Evolutionary conservation across 1,284 basidiomycete genomes (phyloP).

Genomic region (Apiotrichum gamsii): DNA sequence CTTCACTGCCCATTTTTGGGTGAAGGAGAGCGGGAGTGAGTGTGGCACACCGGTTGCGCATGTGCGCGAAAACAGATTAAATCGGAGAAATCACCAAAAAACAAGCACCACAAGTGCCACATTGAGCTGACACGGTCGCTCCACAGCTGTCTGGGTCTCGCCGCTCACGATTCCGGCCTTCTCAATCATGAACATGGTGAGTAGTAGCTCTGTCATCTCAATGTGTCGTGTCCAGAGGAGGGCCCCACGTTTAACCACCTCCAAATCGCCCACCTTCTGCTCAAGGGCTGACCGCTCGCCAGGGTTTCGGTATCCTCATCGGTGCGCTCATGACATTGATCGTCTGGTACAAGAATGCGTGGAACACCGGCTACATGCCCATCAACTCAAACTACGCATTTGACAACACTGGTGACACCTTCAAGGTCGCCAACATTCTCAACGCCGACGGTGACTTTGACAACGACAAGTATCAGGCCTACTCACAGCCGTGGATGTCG

Average conservation of each 20-base stretch:
- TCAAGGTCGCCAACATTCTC: conserved; percentile 43
- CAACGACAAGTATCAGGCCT: conserved; percentile 31
- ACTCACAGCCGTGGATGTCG: conserved; percentile 36
- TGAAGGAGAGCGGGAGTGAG: too few species aligned
- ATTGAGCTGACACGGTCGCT: too few species aligned
- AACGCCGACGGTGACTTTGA: conserved; percentile 24
- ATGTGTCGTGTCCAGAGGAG: conserved; percentile 1
- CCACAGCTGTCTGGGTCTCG: too few species aligned
- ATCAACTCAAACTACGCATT: conserved; percentile 30
- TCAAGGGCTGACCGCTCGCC: too few species aligned
- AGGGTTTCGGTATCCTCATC: conserved; percentile 23
- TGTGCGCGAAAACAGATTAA: neutral
- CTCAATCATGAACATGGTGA: conserved; percentile 28
- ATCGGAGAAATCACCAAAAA: too few species aligned
- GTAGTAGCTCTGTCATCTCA: conserved; percentile 26
- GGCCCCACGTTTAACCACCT: too few species aligned
- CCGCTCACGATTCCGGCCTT: conserved; percentile 31
- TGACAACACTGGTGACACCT: conserved; percentile 28
- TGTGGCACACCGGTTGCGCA: neutral
- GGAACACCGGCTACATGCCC: conserved; percentile 34
- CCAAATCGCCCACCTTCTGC: too few species aligned
- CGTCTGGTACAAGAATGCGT: conserved; percentile 29
- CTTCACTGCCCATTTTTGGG: too few species aligned
- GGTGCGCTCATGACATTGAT: conserved; percentile 11
- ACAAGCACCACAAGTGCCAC: too few species aligned